Percentiles rank a stretch among this genome's conserved stretches.
These are phyloP conservation scores for Cymodocea nodosa DNA, from an alignment of 116 monocot species.

Conservation along the genomic window DNA sequence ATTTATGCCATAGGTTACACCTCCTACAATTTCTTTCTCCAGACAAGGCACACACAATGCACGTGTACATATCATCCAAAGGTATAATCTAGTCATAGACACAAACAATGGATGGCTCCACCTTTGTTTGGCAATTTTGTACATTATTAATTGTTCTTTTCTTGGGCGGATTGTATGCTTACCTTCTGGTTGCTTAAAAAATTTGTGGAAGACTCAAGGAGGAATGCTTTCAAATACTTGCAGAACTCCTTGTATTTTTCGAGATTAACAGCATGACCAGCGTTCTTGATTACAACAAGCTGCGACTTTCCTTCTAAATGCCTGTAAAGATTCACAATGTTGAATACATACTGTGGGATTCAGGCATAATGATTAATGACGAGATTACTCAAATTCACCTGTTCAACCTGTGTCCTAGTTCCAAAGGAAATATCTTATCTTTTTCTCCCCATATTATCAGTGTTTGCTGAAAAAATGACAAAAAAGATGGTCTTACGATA, in stretches of 20 bases:
- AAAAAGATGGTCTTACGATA: not conserved
- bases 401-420: constrained; percentile 67
- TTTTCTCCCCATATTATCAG: constrained; percentile 93
- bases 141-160: no score
- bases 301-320: constrained; percentile 69
- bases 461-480: constrained; percentile 43
- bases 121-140: no score
- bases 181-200: not conserved
- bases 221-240: constrained; percentile 51
- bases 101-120: no score
- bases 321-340: constrained; percentile 24
- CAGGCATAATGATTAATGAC: not conserved
- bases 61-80: no score
- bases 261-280: constrained; percentile 88
- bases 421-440: constrained; percentile 88
- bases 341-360: not conserved
- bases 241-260: constrained; percentile 75
- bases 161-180: no score
- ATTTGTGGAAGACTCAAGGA: constrained; percentile 18
- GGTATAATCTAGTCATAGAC: no score
- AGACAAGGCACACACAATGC: no score
- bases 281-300: constrained; percentile 62
- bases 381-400: constrained; percentile 21
- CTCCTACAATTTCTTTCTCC: no score
- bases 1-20: no score